These are phyloP conservation scores for Clavaria fumosa DNA, from an alignment of 768 basidiomycete species.

Conservation along the genomic window DNA sequence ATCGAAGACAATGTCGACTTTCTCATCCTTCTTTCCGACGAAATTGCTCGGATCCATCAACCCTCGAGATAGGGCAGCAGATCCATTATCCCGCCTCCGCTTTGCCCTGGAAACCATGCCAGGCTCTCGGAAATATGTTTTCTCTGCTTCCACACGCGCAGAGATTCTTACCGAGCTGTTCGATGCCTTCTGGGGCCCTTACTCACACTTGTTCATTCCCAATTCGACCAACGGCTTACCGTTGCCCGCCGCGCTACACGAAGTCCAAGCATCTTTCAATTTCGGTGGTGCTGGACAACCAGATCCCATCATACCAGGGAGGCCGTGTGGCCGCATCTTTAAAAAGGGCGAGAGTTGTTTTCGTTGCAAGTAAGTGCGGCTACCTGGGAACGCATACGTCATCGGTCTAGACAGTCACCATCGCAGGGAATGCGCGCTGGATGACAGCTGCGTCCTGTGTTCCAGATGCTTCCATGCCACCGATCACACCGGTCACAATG, in stretches of 20 bases:
- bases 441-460: constrained; percentile 85
- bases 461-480: constrained; percentile 79
- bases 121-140: constrained; percentile 60
- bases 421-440: constrained; percentile 74
- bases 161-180: constrained; percentile 76
- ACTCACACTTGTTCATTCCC: constrained; percentile 58
- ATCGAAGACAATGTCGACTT: constrained; percentile 9
- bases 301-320: constrained; percentile 46
- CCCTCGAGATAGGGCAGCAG: constrained; percentile 37
- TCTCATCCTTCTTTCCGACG: constrained; percentile 26
- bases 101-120: constrained; percentile 74
- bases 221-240: constrained; percentile 47
- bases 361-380: constrained; percentile 71
- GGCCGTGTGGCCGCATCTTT: constrained; percentile 74
- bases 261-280: constrained; percentile 45
- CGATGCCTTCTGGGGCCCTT: constrained; percentile 67
- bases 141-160: constrained; percentile 56
- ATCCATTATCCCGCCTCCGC: constrained; percentile 57
- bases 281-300: constrained; percentile 46
- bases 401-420: constrained; percentile 4
- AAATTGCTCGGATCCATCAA: constrained; percentile 41
- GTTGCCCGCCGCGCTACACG: constrained; percentile 46
- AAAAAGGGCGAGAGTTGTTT: constrained; percentile 87
- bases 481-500: constrained; percentile 77
- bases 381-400: no score